Base-by-base conservation (phyloP, 352 stramenopile genomes). In the Discostella stelligera region DNA sequence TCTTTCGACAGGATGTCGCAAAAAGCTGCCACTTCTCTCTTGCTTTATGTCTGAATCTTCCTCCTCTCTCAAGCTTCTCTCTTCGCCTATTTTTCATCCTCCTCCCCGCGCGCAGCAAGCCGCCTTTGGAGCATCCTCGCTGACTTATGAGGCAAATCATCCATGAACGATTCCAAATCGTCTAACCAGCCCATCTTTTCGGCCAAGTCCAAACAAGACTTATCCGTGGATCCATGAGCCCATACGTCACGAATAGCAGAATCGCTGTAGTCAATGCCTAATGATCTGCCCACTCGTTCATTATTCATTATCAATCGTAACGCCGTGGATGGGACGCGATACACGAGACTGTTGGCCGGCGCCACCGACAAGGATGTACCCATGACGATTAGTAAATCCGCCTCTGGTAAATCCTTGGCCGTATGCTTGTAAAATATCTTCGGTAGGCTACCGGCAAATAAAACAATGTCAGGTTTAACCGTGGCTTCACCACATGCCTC, bases 381-480 rank as follows among this genome's bases (percentile, higher is more conserved):
- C 52, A 90, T 82, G 9, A 95, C 75, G 41, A 95, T 82, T 9
- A 95, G 64, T 30, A 93, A 71, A 72, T 95, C 89, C n/a, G 69
- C 70, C 13, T 83, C 44, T 27, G 74, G 60, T 18, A 93, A 67
- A 79, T 95, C 90, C 32, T 84, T 6, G 0, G 67, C 78, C 20
- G 90, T 79, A 20, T 71, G 71, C 6, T 78, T 23, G 67, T 91
- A 90, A 68, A 94, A 93, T 23, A 77, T 66, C 23, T 74, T 62
- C 1, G 90, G 89, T 39, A 94, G 72, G 32, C 48, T 77, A 11
- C 74, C 78, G 20, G 82, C 75, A 76, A 94, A 95, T 14, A 95
- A 62, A 3, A 95, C 89, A 54, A 91, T 95, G 41, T 80, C 81
- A 7, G 90, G 90, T 63, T 95, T 95, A n/a, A 95, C 77, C 7